phyloP scores from a whole-genome alignment of 768 basidiomycete species.

The Termitomyces sp. region DNA sequence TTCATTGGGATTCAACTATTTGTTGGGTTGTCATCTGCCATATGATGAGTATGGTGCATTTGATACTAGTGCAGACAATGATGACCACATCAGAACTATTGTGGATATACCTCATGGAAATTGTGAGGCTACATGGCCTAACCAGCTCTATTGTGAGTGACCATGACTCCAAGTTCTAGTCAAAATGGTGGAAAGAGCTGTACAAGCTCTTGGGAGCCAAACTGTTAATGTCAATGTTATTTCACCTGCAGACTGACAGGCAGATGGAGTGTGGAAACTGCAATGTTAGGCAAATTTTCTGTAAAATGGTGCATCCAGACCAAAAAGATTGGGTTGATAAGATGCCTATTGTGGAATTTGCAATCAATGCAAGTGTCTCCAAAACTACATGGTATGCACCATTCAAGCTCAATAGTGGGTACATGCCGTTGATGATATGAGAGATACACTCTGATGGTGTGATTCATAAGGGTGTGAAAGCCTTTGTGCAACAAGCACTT shows the following conservation, averaged over 20 bases:
- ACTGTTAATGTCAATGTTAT: background rate
- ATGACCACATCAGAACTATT: too few relatives aligned
- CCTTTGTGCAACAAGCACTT: conserved; percentile 15
- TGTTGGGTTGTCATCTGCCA: too few relatives aligned
- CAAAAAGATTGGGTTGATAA: conserved; percentile 24
- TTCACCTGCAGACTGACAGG: background rate
- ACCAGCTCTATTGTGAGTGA: too few relatives aligned
- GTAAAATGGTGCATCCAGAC: background rate
- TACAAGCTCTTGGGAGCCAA: conserved; percentile 22
- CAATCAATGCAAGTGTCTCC: conserved; percentile 23
- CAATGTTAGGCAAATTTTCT: background rate
- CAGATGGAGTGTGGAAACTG: background rate
- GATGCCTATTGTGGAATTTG: conserved; percentile 33
- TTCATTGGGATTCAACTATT: too few relatives aligned
- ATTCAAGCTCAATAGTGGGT: conserved; percentile 18
- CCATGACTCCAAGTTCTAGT: conserved; percentile 26
- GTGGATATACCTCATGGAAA: conserved; percentile 10
- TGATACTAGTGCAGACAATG: too few relatives aligned
- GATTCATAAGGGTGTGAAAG: conserved; percentile 15
- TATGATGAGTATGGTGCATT: too few relatives aligned
- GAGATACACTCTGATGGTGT: background rate
- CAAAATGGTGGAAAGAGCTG: background rate
- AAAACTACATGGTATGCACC: conserved; percentile 12
- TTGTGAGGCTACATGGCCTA: too few relatives aligned
- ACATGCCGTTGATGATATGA: conserved; percentile 16